Evolutionary conservation across 345 rosid species (phyloP), one percentile per base, ranked within the genome.

Genomic region (Bruguiera gymnorhiza): DNA sequence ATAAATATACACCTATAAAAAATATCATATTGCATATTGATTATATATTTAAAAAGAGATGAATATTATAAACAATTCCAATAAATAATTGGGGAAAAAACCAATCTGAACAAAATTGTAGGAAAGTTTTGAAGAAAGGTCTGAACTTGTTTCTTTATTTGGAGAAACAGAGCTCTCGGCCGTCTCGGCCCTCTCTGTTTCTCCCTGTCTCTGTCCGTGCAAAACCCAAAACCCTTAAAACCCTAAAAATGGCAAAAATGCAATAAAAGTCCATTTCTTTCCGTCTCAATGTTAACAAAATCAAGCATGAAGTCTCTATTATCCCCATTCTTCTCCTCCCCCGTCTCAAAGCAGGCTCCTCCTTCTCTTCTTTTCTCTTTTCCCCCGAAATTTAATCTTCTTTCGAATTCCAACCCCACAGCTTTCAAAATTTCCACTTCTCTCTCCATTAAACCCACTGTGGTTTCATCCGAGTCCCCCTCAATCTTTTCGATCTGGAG

Each of bases 291-390:
- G 85, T 66, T 74, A 20, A 62, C 76, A 26, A 39, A 83, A 71
- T 76, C 90, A 16, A 78, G 76, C 29, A 88, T 89, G 89, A 85
- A 79, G 76, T 73, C 83, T 39, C 36, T 86, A 8, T 27, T 86
- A 27, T 63, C 77, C 57, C 84, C 87, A 60, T 51, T 75, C 24
- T 60, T 82, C 30, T 71, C 78, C 19, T 24, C 16, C 3, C 64
- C 85, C 4, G 59, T 73, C 8, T 62, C 63, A 63, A 80, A 71
- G 58, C 57, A 74, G 66, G 26, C 67, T 0, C 55, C 65, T 71
- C 70, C 62, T 24, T 8, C 79, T 37, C 50, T 63, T 48, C 6
- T 75, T 54, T 69, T 73, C 53, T 75, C 80, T 26, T 68, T 73
- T 27, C 66, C 16, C 23, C 20, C 29, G 1, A 76, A 69, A 6